Evolutionary conservation across 495 filamentous ascomycete genomes (phyloP), one percentile per base, ranked within the genome.

Genomic region (Podospora didyma): DNA sequence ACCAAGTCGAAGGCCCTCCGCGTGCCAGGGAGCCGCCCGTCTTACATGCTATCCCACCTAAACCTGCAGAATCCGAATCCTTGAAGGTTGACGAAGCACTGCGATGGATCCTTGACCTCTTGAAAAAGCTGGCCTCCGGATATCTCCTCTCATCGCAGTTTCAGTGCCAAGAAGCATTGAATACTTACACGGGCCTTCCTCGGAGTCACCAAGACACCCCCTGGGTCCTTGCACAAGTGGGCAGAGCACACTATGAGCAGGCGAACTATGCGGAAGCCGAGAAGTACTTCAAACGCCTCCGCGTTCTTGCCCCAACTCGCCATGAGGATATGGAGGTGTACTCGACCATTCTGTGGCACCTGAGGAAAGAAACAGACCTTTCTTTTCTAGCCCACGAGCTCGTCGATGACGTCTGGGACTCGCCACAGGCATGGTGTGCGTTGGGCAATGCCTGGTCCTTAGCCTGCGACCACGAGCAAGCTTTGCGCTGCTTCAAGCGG

Each of bases 321-420:
- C 77, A 92, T 46, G 87, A 92, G 60, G 92, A 96, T 64, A 96
- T 97, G 92, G 94, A 98, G 64, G 86, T 96, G 20, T 98, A 94
- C 69, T 97, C 93, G 3, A 97, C 95, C 12, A 85, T 93, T n/a
- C 83, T 98, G 7, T 98, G 94, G 94, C 90, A 96, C 67, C 76
- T 96, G 58, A 94, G 96, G 67, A 88, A 86, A 61, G 94, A 97
- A 59, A 86, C 89, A 7, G 90, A 96, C 24, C 78, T 98, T 7
- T 91, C 95, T 2, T 95, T 92, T 68, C 80, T 98, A 16, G 87
- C 94, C 2, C 95, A 97, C 62, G 88, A 94, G 65, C 76, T 97
- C 19, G 78, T 95, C 44, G 95, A 96, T 54, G 68, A 83, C 11
- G 92, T 92, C 46, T 92, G 90, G 64, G 79, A 91, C 46, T 93